phyloP scores from a whole-genome alignment of 306 rosid species.

The Potentilla sterilis region DNA sequence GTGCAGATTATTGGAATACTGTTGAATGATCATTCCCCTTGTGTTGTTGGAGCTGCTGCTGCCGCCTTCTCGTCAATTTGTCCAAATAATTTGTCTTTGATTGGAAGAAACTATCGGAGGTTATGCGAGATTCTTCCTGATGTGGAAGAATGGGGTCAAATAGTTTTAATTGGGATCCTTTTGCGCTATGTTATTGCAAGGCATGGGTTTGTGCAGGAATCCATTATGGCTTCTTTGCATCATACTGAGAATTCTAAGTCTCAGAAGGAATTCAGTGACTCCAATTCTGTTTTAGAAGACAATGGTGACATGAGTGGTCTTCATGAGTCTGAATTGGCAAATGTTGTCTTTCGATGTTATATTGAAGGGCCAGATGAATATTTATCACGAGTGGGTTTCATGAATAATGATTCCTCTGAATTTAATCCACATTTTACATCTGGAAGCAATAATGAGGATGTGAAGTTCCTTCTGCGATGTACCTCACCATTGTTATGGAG shows the following conservation, averaged over 20 bases:
- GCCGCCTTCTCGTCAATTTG: conserved; percentile 91
- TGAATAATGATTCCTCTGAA: conserved; percentile 45
- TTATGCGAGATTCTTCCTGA: conserved; percentile 92
- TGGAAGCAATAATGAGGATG: conserved; percentile 53
- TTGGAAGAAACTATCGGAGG: conserved; percentile 66
- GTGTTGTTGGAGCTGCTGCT: conserved; percentile 96
- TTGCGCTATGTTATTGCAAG: conserved; percentile 78
- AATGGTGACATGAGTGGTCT: conserved; percentile 32
- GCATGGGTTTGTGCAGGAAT: conserved; percentile 81
- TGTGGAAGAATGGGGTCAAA: conserved; percentile 97
- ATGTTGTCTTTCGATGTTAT: conserved; percentile 66
- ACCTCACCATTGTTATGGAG: conserved; percentile 95
- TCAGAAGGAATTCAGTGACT: conserved; percentile 36
- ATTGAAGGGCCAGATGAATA: conserved; percentile 91
- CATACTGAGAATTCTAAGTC: conserved; percentile 29
- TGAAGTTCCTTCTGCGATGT: conserved; percentile 81
- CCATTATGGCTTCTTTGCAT: conserved; percentile 63
- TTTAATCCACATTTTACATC: conserved; percentile 54
- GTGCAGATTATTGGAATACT: conserved; percentile 75
- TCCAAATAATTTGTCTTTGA: conserved; percentile 71
- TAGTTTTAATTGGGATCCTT: conserved; percentile 81
- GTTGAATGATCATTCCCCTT: conserved; percentile 77
- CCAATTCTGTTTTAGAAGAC: conserved; percentile 37
- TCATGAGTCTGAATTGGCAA: conserved; percentile 46
- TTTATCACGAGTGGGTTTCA: conserved; percentile 68